Percentiles rank a stretch among this genome's conserved stretches.
Evolutionary conservation across 176 grass and related monocot species (phyloP).

Genomic region (Hsuehochloa calcarea): DNA sequence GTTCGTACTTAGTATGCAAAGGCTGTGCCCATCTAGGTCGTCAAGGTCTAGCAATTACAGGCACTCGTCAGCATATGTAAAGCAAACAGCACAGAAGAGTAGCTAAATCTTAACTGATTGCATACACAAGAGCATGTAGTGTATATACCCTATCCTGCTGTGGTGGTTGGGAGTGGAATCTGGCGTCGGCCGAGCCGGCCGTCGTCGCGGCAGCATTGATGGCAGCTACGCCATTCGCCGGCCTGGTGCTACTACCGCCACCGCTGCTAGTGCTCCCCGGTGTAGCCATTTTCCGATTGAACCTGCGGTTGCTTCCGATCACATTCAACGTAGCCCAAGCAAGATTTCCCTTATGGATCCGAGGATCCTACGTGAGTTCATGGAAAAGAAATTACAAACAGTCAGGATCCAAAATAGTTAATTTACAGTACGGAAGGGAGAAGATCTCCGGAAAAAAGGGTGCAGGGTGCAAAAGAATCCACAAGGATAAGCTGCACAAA

Average conservation of each 20-base stretch:
- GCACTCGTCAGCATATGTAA: conserved; percentile 45
- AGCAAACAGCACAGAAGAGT: conserved; percentile 41
- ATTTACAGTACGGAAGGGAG: background rate
- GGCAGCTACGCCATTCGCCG: conserved; percentile 46
- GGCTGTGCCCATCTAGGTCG: conserved; percentile 26
- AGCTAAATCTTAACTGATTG: conserved; percentile 21
- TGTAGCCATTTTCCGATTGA: conserved; percentile 36
- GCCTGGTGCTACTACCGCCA: conserved; percentile 32
- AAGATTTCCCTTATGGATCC: conserved; percentile 29
- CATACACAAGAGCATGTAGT: conserved; percentile 32
- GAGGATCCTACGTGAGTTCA: conserved; percentile 21
- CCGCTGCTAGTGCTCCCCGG: conserved; percentile 41
- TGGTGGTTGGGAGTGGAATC: conserved; percentile 53
- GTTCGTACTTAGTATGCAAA: conserved; percentile 43
- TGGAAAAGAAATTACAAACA: conserved; percentile 8
- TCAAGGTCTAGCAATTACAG: conserved; percentile 3
- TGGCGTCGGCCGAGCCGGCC: conserved; percentile 52
- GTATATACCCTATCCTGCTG: conserved; percentile 58
- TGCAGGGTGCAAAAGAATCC: background rate
- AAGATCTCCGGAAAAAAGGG: conserved; percentile 8
- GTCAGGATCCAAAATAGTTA: conserved; percentile 33
- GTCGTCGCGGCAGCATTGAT: conserved; percentile 58
- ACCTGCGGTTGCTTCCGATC: conserved; percentile 18
- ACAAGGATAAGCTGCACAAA: background rate
- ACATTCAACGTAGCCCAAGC: conserved; percentile 24